These are phyloP conservation scores for Spongospora subterranea DNA, from an alignment of 208 protist genomes.

Conservation along the genomic window DNA sequence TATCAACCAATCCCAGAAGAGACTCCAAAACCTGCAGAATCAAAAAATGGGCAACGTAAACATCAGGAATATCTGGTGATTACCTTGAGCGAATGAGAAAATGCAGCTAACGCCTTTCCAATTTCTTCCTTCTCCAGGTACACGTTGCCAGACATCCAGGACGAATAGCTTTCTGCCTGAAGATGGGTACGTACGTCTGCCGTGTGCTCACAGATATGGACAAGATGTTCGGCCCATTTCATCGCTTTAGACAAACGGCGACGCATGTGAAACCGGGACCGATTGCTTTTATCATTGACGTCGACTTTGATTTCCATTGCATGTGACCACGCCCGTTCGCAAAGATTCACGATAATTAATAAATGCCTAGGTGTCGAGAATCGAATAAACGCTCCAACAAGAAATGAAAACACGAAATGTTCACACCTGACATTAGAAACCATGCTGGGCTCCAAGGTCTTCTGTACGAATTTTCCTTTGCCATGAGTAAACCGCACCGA, in stretches of 20 bases:
- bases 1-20: background rate
- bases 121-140: background rate
- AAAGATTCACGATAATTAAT: background rate
- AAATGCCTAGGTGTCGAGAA: background rate
- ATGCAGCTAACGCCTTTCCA: background rate
- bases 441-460: background rate
- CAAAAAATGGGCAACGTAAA: background rate
- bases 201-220: background rate
- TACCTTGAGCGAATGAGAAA: background rate
- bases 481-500: constrained; percentile 26
- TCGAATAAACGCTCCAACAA: background rate
- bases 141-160: constrained; percentile 47
- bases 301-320: constrained; percentile 31
- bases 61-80: background rate
- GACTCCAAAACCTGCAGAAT: background rate
- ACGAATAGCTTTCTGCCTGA: background rate
- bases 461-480: constrained; percentile 29
- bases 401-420: background rate
- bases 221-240: constrained; percentile 9
- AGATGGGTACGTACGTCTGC: background rate
- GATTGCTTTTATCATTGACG: background rate
- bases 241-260: background rate
- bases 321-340: constrained; percentile 5
- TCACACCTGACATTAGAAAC: background rate
- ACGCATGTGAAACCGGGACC: constrained; percentile 1